Conservation (phyloP, 176 grass and related monocot genomes). For the Oryza meridionalis region DNA sequence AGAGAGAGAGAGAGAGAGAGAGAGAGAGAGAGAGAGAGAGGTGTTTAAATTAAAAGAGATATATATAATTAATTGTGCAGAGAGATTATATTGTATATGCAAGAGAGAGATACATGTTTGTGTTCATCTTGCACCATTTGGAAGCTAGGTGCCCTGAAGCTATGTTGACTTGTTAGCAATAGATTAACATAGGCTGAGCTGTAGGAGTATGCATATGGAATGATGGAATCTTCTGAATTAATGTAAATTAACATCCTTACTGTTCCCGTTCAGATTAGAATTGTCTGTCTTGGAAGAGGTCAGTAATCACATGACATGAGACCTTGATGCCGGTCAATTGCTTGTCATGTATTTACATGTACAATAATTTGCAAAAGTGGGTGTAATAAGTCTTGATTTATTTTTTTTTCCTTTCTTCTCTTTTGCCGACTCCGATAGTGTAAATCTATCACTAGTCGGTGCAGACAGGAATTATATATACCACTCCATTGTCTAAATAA, state of each 20-base stretch:
- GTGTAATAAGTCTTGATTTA: not conserved
- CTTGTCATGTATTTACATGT: not conserved
- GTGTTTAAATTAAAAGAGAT: not conserved
- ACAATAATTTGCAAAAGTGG: not conserved
- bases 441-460: not conserved
- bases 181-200: constrained; percentile 29
- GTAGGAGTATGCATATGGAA: constrained; percentile 33
- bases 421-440: not conserved
- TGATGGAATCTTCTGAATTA: constrained; percentile 49
- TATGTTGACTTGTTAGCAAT: constrained; percentile 46
- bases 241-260: constrained; percentile 33
- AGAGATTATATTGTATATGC: constrained; percentile 30
- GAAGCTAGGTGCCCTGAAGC: constrained; percentile 33
- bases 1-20: no score
- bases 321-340: not conserved
- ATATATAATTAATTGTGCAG: constrained; percentile 23
- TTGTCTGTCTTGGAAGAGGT: not conserved
- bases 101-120: constrained; percentile 40
- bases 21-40: not conserved
- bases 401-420: not conserved
- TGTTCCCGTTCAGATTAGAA: constrained; percentile 3
- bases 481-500: not conserved
- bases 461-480: not conserved
- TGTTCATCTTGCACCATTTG: constrained; percentile 49
- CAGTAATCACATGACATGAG: constrained; percentile 16